phyloP scores from a whole-genome alignment of 768 basidiomycete species.

The Mrakia blollopis region DNA sequence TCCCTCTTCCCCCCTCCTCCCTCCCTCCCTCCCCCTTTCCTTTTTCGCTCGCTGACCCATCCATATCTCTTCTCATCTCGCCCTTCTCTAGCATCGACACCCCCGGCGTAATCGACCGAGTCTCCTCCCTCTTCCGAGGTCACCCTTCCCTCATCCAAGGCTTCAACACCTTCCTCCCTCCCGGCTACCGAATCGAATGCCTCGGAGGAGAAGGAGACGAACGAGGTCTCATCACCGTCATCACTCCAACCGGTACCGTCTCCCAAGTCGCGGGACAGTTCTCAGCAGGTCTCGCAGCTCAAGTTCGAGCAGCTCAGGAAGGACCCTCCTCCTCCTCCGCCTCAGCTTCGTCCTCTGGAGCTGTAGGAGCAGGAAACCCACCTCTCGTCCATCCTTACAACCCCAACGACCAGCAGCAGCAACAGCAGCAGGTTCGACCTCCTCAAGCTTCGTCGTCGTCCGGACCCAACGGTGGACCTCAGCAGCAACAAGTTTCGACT shows the following conservation, averaged over 20 bases:
- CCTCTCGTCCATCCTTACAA: background rate
- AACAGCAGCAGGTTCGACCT: too few species aligned
- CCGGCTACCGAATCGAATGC: constrained; percentile 85
- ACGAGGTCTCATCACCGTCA: constrained; percentile 42
- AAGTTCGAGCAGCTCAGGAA: background rate
- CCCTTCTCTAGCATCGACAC: constrained; percentile 74
- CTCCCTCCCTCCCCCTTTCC: background rate
- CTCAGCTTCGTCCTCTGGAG: too few species aligned
- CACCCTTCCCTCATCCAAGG: constrained; percentile 89
- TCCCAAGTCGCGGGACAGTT: constrained; percentile 36
- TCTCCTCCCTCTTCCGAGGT: constrained; percentile 84
- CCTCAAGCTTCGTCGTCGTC: background rate
- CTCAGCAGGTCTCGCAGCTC: constrained; percentile 20
- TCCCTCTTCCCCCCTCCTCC: background rate
- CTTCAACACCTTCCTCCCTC: constrained; percentile 95
- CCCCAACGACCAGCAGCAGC: too few species aligned
- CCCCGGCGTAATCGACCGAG: constrained; percentile 91
- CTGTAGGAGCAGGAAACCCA: background rate
- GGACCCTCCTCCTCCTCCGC: too few species aligned
- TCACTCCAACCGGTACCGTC: constrained; percentile 44
- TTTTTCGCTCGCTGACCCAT: background rate
- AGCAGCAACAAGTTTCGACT: constrained; percentile 15
- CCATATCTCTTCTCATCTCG: background rate
- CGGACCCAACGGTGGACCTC: background rate
- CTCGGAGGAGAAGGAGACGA: constrained; percentile 37